A percentile compares a stretch with the other conserved stretches of the same genome.
Conservation (phyloP, 805 yeast species). For the Cyberlindnera veronae region DNA sequence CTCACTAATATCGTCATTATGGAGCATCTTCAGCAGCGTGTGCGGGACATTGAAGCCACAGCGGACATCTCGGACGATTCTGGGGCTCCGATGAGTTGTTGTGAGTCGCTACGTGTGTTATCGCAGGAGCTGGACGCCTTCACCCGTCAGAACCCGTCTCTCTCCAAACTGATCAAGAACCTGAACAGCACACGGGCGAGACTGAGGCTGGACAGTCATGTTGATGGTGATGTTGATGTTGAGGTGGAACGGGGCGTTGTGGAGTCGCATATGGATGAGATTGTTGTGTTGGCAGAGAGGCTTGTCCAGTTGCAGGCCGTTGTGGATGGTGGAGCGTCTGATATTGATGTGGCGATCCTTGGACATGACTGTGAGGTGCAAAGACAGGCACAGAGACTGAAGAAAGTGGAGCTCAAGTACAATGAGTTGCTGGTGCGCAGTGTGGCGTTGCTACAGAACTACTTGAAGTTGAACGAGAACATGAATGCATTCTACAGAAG, state of each 20-base stretch:
- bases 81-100: no score
- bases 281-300: background rate
- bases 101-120: constrained; percentile 7
- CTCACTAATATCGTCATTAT: no score
- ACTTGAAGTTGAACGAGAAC: constrained; percentile 19
- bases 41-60: no score
- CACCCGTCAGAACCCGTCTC: background rate
- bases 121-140: constrained; percentile 7
- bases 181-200: constrained; percentile 8
- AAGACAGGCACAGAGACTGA: constrained; percentile 5
- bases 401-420: constrained; percentile 18
- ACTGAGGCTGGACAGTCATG: constrained; percentile 7
- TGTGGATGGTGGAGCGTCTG: background rate
- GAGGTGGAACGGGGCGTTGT: constrained; percentile 7
- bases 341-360: background rate
- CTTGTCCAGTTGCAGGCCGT: background rate
- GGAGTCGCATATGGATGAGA: constrained; percentile 8
- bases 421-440: constrained; percentile 23
- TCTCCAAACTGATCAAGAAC: constrained; percentile 9
- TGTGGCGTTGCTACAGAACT: constrained; percentile 23
- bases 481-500: constrained; percentile 12
- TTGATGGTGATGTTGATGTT: background rate
- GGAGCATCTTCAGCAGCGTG: no score
- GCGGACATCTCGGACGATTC: no score
- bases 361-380: background rate